Percentiles rank a stretch among this genome's conserved stretches.
phyloP scores from a whole-genome alignment of 345 rosid genomes.

The Populus davidiana region DNA sequence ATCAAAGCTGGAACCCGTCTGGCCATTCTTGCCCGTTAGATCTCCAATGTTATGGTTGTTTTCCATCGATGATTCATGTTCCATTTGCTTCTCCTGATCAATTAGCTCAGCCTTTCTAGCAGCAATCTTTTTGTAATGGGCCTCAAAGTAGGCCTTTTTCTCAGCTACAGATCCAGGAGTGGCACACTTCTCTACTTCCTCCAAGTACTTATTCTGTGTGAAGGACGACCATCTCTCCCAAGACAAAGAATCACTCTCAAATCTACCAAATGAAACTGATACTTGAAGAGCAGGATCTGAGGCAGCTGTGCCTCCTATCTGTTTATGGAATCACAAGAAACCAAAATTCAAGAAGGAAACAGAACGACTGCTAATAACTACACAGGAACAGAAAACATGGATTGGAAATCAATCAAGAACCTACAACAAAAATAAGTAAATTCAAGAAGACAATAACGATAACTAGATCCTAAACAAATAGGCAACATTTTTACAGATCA shows the following conservation, averaged over 20 bases:
- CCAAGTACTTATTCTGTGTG: constrained; percentile 90
- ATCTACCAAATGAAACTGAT: constrained; percentile 89
- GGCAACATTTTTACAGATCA: constrained; percentile 24
- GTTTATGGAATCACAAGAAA: constrained; percentile 27
- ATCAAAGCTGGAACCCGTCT: constrained; percentile 24
- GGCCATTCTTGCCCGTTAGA: constrained; percentile 16
- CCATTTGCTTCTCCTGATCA: constrained; percentile 60
- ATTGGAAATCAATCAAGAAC: constrained; percentile 6
- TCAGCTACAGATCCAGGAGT: constrained; percentile 96
- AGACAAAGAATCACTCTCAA: constrained; percentile 82
- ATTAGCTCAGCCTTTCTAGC: constrained; percentile 71
- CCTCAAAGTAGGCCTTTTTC: constrained; percentile 93
- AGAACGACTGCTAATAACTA: constrained; percentile 29
- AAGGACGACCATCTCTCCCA: constrained; percentile 95
- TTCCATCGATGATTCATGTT: constrained; percentile 27
- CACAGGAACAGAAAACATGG: constrained; percentile 21
- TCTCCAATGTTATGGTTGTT: constrained; percentile 29
- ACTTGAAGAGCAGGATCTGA: constrained; percentile 58
- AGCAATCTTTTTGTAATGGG: constrained; percentile 89
- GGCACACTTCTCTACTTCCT: constrained; percentile 94
- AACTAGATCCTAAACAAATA: constrained; percentile 21
- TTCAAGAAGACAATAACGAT: constrained; percentile 19
- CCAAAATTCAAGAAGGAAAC: constrained; percentile 27
- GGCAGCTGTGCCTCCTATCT: constrained; percentile 53
- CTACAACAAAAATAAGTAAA: constrained; percentile 10